Conservation (phyloP, 2,329 filamentous ascomycete genomes). For the Podosphaera leucotricha region DNA sequence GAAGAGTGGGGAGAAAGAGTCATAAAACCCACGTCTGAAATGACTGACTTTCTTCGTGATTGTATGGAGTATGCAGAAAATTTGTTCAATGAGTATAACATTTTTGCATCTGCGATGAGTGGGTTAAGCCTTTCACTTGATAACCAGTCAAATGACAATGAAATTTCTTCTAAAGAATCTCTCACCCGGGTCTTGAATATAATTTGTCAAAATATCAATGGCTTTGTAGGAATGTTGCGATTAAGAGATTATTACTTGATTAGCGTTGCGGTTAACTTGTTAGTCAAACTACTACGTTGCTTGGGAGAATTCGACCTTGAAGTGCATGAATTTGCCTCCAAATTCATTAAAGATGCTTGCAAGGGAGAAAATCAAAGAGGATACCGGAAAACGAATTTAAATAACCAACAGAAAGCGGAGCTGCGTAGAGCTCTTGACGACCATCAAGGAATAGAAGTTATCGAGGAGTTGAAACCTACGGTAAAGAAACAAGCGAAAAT, state of each 20-base stretch:
- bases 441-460: constrained; percentile 27
- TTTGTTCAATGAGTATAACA: constrained; percentile 62
- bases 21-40: constrained; percentile 29
- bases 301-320: constrained; percentile 57
- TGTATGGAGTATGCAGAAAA: constrained; percentile 83
- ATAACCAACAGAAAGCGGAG: constrained; percentile 63
- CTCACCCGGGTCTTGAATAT: constrained; percentile 34
- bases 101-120: constrained; percentile 33
- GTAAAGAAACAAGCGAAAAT: constrained; percentile 33
- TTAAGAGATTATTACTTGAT: constrained; percentile 74
- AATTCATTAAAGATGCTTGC: constrained; percentile 41
- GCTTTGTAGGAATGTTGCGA: constrained; percentile 68
- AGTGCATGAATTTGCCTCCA: constrained; percentile 34
- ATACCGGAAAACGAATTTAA: constrained; percentile 54
- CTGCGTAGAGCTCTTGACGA: constrained; percentile 40
- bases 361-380: constrained; percentile 30
- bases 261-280: constrained; percentile 55
- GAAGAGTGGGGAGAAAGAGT: constrained; percentile 52
- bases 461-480: constrained; percentile 24
- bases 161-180: constrained; percentile 16
- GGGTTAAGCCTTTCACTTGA: constrained; percentile 19
- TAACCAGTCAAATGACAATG: constrained; percentile 10
- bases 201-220: constrained; percentile 39
- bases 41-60: constrained; percentile 86
- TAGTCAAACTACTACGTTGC: constrained; percentile 62